Base-by-base conservation (phyloP, 2,329 filamentous ascomycete genomes). In the Cercospora canescens region DNA sequence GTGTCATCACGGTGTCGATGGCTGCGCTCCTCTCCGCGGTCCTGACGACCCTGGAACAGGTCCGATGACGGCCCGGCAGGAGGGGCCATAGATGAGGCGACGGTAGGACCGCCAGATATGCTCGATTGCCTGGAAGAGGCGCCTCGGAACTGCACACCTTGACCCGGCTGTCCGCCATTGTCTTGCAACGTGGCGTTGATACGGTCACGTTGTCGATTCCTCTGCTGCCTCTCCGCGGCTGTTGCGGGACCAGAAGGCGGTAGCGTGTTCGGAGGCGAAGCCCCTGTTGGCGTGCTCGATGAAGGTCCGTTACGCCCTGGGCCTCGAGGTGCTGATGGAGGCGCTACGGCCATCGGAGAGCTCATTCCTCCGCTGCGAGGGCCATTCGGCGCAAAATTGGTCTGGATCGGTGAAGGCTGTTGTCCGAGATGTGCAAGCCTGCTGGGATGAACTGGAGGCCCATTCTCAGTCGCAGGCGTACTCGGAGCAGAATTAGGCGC, bases 141-240 rank as follows among this genome's bases (percentile, higher is more conserved):
- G 11, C 76, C 77, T 55, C 76, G 69, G 63, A 77, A 74, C 37
- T 72, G 73, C 18, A 75, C 71, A 52, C 72, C 70, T 67, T 73
- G 73, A 28, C 65, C 59, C 26, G 65, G 63, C 28, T 64, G 57
- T 11, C 61, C 63, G 21, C 61, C 69, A 35, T 65, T 55, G 24
- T 69, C 63, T 65, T 71, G 68, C 57, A 73, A 35, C n/a, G 72
- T 68, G n/a, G 72, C 68, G 56, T 74, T 74, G 70, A 76, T 73
- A 50, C 69, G 68, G 16, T 66, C 66, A 34, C 71, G 66, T 58
- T 75, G 72, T 41, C 73, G 60, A 26, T 73, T 67, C 34, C 61
- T 65, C 26, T 68, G 64, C 54, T 69, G 63, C 60, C 69, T 66
- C 52, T 74, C 71, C 16, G 56, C 63, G 16, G 67, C 65, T 3